Conservation (phyloP, 2,329 filamentous ascomycete species). For the Neonectria coccinea region DNA sequence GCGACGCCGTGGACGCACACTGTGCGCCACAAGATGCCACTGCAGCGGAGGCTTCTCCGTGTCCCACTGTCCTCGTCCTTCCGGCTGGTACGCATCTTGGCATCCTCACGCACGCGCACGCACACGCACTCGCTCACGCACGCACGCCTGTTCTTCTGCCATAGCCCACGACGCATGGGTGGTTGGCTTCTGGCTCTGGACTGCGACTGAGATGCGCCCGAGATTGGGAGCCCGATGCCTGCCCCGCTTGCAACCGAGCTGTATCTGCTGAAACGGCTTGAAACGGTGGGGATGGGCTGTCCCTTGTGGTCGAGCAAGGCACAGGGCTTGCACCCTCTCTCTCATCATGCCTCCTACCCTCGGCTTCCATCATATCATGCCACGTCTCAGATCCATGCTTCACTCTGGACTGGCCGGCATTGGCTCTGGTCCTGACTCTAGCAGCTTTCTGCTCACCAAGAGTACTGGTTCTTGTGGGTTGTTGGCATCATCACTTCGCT, state of each 20-base stretch:
- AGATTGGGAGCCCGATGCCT: slow-evolving; percentile 37
- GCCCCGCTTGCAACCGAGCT: slow-evolving; percentile 30
- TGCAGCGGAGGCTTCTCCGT: slow-evolving; percentile 3
- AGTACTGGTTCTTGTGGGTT: slow-evolving; percentile 9
- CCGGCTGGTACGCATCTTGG: not conserved
- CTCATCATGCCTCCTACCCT: slow-evolving; percentile 20
- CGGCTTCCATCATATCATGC: slow-evolving; percentile 20
- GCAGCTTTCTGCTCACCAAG: slow-evolving; percentile 13
- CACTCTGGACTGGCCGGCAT: not conserved
- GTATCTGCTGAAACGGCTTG: slow-evolving; percentile 43
- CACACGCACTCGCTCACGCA: not conserved
- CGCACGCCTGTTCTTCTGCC: not conserved
- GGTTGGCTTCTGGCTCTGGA: not conserved
- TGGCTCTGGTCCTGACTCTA: slow-evolving; percentile 16
- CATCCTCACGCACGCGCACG: not conserved
- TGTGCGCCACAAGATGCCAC: slow-evolving; percentile 7
- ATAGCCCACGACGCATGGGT: not conserved
- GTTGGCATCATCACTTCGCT: slow-evolving; percentile 2
- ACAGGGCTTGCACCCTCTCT: slow-evolving; percentile 15
- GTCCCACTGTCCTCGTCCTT: slow-evolving; percentile 1
- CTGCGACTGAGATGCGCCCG: slow-evolving; percentile 15
- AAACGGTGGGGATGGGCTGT: slow-evolving; percentile 38
- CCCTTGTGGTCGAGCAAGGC: slow-evolving; percentile 18
- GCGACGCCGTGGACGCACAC: slow-evolving; percentile 9
- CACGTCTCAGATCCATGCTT: not conserved